Base-by-base conservation (phyloP, 768 basidiomycete genomes). In the Gymnopilus junonius region DNA sequence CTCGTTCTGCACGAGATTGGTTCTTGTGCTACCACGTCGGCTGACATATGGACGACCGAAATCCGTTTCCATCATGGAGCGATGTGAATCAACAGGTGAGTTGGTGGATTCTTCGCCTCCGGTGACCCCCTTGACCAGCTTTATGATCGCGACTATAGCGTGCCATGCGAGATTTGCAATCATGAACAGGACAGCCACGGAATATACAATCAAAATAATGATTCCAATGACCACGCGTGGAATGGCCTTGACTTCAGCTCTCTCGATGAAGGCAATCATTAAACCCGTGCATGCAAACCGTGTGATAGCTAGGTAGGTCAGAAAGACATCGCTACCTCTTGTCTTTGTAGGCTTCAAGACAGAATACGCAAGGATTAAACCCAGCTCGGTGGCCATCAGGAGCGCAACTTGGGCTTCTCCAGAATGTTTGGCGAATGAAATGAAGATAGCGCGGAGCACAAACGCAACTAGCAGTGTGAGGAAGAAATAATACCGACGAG, bases 181-280 rank as follows among this genome's bases (percentile, higher is more conserved):
- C 69, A 92, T 80, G 59, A 93, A 75, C 48, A 95, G 63, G 31
- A 92, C 82, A 0, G 92, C 84, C 39, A 93, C 76, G 14, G 90
- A 89, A 72, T 87, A 90, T 37, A 94, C 80, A 32, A 91, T 85
- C 12, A 88, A 86, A 39, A 87, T 81, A 64, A 94, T 83, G 60
- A 92, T 82, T 21, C 94, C 94, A 59, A 97, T 88, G 34, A 85
- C 89, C 1, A 92, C 90, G 20, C 94, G 86, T 1, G 92, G 88
- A 67, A 97, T 97, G 40, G 94, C 81, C 17, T 81, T 76, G 34
- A 95, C 82, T 6, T 80, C 74, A 25, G 95, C 71, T 8, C 75
- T 77, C 65, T 92, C 83, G 50, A 94, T 77, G 74, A 95, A 97
- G 0, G 92, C 86, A 64, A 97, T 83, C 78, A 92, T 78, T 21